These are phyloP conservation scores for Closterium sp. DNA, from an alignment of 139 green algal genomes.

Conservation along the genomic window DNA sequence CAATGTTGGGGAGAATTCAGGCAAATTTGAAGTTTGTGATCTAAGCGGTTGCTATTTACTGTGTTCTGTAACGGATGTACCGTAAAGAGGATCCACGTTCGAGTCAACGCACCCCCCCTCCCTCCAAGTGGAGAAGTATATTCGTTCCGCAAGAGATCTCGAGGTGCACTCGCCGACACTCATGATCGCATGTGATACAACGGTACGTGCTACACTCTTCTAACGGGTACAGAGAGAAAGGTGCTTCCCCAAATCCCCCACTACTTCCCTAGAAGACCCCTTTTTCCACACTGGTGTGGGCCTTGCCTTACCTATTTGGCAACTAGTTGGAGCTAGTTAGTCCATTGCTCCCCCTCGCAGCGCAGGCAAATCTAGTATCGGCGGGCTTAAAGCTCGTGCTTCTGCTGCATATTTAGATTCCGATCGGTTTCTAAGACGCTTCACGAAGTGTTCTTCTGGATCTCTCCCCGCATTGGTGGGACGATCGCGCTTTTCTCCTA, in stretches of 20 bases:
- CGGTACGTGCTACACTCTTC: not conserved
- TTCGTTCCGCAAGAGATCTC: no score
- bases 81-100: no score
- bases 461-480: not conserved
- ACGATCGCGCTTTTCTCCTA: not conserved
- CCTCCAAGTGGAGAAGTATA: no score
- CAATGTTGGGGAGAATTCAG: no score
- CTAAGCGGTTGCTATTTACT: no score
- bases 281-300: not conserved
- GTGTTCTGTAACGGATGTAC: no score
- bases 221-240: not conserved
- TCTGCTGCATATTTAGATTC: not conserved
- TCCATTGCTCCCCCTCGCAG: not conserved
- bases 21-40: no score
- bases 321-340: not conserved
- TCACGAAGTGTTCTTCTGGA: not conserved
- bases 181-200: no score
- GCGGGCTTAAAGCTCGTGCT: not conserved
- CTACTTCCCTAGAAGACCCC: not conserved
- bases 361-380: not conserved
- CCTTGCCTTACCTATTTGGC: not conserved
- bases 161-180: no score
- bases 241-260: not conserved
- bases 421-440: not conserved
- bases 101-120: no score